Conservation (phyloP, 192 early-diverging fungal genomes). For the Coemansia sp. region DNA sequence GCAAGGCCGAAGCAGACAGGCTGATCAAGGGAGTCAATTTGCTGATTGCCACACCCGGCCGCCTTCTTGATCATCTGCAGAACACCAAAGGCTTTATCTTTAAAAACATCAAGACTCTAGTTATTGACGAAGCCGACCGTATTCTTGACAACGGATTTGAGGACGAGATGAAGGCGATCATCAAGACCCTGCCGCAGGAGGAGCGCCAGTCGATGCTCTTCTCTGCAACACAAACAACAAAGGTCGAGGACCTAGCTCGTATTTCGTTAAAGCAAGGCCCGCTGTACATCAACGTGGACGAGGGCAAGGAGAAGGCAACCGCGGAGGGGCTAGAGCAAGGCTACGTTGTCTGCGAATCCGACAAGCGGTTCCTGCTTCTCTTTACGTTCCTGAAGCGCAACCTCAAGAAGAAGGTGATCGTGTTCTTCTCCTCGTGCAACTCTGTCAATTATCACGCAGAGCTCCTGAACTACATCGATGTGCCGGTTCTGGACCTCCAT, state of each 20-base stretch:
- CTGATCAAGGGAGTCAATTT: constrained; percentile 95
- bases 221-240: constrained; percentile 98
- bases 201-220: constrained; percentile 98
- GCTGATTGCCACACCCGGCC: constrained; percentile 93
- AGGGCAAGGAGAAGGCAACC: constrained; percentile 92
- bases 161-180: constrained; percentile 97
- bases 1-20: constrained; percentile 95
- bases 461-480: constrained; percentile 98
- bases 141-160: constrained; percentile 98
- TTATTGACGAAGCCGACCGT: constrained; percentile 98
- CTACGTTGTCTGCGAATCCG: constrained; percentile 92
- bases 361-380: constrained; percentile 91
- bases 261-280: constrained; percentile 97
- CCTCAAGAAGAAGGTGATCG: constrained; percentile 96
- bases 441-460: constrained; percentile 98
- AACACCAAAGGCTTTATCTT: constrained; percentile 95
- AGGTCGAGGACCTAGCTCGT: constrained; percentile 96
- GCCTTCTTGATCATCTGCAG: constrained; percentile 97
- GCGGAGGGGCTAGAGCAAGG: constrained; percentile 97
- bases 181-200: constrained; percentile 83
- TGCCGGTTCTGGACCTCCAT: constrained; percentile 97
- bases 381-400: constrained; percentile 99
- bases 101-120: constrained; percentile 90
- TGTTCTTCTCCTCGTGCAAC: constrained; percentile 97
- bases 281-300: constrained; percentile 99